Conservation (phyloP, 768 basidiomycete species). For the Dictyophora rubrovolvata region DNA sequence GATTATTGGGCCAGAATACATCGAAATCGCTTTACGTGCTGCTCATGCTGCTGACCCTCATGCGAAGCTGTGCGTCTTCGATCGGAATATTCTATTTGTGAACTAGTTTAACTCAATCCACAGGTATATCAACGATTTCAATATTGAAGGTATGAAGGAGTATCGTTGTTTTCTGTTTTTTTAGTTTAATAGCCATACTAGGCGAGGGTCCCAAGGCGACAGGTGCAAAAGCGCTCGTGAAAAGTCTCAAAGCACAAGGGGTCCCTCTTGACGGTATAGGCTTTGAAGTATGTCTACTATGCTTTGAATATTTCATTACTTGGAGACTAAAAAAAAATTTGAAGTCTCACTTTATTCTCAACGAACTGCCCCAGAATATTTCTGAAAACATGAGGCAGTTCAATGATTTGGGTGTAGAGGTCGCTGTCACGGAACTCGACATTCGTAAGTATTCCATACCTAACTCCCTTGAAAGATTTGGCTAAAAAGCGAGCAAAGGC, state of each 20-base stretch:
- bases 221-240: neutral
- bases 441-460: constrained; percentile 28
- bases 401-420: constrained; percentile 50
- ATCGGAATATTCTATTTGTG: neutral
- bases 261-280: neutral
- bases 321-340: neutral
- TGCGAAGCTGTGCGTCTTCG: constrained; percentile 32
- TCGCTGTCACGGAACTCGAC: constrained; percentile 61
- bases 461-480: neutral
- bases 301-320: neutral
- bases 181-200: neutral
- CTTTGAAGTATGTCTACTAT: neutral
- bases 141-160: neutral
- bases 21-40: constrained; percentile 41
- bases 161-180: neutral
- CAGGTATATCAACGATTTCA: neutral
- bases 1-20: constrained; percentile 40
- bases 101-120: neutral
- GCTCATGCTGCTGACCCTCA: constrained; percentile 39
- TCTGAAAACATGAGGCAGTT: constrained; percentile 40
- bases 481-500: neutral
- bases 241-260: neutral
- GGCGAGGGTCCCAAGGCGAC: neutral
- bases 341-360: constrained; percentile 42
- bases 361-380: constrained; percentile 38